Conservation (phyloP, 176 grass and related monocot species). For the Aegilops sharonensis region DNA sequence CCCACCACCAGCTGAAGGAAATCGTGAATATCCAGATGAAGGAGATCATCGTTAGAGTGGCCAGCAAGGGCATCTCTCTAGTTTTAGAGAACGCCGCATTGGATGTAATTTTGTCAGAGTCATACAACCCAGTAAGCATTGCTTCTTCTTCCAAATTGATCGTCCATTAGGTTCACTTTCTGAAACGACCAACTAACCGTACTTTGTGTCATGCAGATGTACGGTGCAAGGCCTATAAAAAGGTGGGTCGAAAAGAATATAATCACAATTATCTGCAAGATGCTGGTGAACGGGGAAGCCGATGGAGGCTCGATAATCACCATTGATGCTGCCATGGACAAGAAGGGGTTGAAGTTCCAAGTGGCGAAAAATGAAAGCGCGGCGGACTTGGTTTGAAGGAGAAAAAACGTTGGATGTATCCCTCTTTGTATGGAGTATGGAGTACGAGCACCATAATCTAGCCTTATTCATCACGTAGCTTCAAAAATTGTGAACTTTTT, state of each 20-base stretch:
- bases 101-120: constrained; percentile 42
- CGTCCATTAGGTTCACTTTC: background rate
- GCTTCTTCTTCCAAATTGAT: background rate
- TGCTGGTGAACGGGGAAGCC: background rate
- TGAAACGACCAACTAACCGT: background rate
- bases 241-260: constrained; percentile 3
- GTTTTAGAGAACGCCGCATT: constrained; percentile 45
- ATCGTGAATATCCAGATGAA: constrained; percentile 56
- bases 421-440: no score
- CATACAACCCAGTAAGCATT: background rate
- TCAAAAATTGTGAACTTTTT: no score
- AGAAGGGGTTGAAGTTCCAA: background rate
- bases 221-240: background rate
- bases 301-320: background rate
- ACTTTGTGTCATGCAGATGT: background rate
- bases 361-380: background rate
- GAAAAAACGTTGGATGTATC: no score
- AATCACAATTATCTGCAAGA: background rate
- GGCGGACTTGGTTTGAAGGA: background rate
- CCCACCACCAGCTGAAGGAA: constrained; percentile 33
- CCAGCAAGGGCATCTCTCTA: constrained; percentile 42
- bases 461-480: no score
- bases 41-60: constrained; percentile 34
- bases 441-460: no score
- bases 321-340: background rate